A percentile compares a stretch with the other conserved stretches of the same genome.
These are phyloP conservation scores for Beta lomatogona DNA, from an alignment of 179 eudicot species.

Conservation along the genomic window DNA sequence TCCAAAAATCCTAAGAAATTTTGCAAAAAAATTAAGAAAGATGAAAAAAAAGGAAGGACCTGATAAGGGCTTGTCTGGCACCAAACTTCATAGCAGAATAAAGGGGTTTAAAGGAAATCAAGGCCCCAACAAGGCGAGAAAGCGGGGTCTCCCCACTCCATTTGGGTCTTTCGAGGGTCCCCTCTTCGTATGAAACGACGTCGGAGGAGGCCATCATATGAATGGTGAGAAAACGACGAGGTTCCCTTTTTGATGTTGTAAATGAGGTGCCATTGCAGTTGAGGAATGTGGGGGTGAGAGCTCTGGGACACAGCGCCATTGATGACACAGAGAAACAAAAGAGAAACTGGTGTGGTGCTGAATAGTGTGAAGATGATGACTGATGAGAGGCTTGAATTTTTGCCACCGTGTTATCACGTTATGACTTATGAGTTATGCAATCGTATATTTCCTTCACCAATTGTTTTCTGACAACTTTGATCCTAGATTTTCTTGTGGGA, in stretches of 20 bases:
- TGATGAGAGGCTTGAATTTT: too few species aligned
- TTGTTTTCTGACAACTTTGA: too few species aligned
- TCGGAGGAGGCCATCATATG: conserved; percentile 12
- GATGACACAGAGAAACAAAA: background rate
- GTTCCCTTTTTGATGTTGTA: conserved; percentile 19
- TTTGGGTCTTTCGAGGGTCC: conserved; percentile 69
- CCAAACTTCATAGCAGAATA: conserved; percentile 76
- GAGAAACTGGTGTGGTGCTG: too few species aligned
- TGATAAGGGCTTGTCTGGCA: conserved; percentile 90
- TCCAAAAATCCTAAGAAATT: background rate
- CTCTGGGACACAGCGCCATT: conserved; percentile 31
- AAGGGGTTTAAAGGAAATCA: conserved; percentile 80
- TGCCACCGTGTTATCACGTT: too few species aligned
- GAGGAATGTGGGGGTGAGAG: conserved; percentile 22
- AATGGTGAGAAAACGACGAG: conserved; percentile 8
- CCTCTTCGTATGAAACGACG: conserved; percentile 57
- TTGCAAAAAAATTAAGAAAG: background rate
- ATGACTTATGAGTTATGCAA: too few species aligned
- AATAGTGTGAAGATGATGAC: too few species aligned
- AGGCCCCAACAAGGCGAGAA: conserved; percentile 76
- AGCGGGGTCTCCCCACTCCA: conserved; percentile 90
- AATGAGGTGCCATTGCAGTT: conserved; percentile 25
- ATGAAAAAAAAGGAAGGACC: conserved; percentile 35
- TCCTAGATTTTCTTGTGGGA: too few species aligned
- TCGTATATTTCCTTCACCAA: too few species aligned